Evolutionary conservation across 176 grass and related monocot genomes (phyloP).

Genomic region (Poa pratensis): DNA sequence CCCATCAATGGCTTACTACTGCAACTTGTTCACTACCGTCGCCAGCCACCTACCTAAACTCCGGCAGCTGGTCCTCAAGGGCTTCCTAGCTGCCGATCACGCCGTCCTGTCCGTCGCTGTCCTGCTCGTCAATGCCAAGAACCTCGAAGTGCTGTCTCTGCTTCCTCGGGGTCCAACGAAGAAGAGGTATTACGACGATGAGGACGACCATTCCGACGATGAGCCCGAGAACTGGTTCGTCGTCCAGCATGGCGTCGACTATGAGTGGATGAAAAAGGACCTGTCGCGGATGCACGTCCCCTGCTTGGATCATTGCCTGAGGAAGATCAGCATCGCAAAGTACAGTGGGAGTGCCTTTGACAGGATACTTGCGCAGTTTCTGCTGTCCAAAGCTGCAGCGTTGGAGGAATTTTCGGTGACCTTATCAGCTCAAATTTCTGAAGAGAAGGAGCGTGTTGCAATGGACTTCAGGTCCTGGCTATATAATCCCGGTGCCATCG

Average conservation of each 20-base stretch:
- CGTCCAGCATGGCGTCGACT: not conserved
- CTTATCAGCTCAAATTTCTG: not conserved
- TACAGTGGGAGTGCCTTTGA: not conserved
- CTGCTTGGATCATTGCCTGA: not conserved
- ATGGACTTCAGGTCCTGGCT: not conserved
- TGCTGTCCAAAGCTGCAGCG: not conserved
- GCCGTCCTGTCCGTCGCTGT: not conserved
- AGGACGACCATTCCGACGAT: not conserved
- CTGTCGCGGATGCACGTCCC: not conserved
- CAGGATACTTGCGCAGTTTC: not conserved
- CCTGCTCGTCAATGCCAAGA: not conserved
- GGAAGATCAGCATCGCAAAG: not conserved
- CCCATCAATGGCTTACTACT: not conserved
- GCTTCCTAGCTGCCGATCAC: not conserved
- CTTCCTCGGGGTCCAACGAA: not conserved
- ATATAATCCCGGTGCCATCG: not conserved
- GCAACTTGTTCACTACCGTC: not conserved
- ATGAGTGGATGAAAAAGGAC: not conserved
- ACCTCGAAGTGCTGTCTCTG: not conserved
- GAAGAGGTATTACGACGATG: not conserved
- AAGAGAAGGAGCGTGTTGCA: not conserved
- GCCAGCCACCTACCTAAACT: not conserved
- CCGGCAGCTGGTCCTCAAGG: conserved; percentile 30
- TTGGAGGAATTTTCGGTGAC: conserved; percentile 6
- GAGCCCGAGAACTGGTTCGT: not conserved